Percentiles rank a stretch among this genome's conserved stretches.
Evolutionary conservation across 768 basidiomycete genomes (phyloP).

Genomic region (Mrakia blollopis): DNA sequence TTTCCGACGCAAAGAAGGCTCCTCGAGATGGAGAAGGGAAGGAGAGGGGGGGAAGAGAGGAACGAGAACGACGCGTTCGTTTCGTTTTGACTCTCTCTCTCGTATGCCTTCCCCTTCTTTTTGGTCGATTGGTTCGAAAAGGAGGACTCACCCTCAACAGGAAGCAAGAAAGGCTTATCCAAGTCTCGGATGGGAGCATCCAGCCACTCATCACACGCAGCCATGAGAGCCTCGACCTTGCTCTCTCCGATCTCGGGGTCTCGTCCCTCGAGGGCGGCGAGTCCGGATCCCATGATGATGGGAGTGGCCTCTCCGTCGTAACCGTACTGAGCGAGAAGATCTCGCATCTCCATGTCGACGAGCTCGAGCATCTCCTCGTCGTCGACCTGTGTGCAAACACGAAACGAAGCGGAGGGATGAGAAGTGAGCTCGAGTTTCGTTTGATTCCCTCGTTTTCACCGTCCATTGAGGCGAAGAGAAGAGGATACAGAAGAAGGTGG

Average conservation of each 20-base stretch:
- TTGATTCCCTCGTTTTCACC: not conserved
- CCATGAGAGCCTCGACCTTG: constrained; percentile 75
- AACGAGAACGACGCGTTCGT: too few relatives aligned
- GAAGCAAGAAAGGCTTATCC: constrained; percentile 95
- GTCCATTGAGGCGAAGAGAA: not conserved
- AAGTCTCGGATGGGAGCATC: constrained; percentile 93
- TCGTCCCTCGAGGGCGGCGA: constrained; percentile 86
- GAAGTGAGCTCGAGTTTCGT: too few relatives aligned
- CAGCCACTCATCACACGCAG: constrained; percentile 88
- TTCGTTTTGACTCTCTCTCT: too few relatives aligned
- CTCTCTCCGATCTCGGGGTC: constrained; percentile 70
- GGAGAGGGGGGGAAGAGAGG: too few relatives aligned
- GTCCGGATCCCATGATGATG: constrained; percentile 95
- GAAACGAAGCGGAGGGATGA: not conserved
- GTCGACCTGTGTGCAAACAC: constrained; percentile 55
- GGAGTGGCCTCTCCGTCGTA: constrained; percentile 97
- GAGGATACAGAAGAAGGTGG: not conserved
- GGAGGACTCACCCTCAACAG: constrained; percentile 64
- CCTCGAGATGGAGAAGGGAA: too few relatives aligned
- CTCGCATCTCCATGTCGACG: constrained; percentile 99
- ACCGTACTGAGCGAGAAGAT: constrained; percentile 82
- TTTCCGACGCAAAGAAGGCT: too few relatives aligned
- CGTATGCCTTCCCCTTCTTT: too few relatives aligned
- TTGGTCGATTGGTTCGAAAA: too few relatives aligned
- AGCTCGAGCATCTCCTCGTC: constrained; percentile 99